These are phyloP conservation scores for Circinella minor DNA, from an alignment of 371 early-diverging fungal genomes.

Conservation along the genomic window DNA sequence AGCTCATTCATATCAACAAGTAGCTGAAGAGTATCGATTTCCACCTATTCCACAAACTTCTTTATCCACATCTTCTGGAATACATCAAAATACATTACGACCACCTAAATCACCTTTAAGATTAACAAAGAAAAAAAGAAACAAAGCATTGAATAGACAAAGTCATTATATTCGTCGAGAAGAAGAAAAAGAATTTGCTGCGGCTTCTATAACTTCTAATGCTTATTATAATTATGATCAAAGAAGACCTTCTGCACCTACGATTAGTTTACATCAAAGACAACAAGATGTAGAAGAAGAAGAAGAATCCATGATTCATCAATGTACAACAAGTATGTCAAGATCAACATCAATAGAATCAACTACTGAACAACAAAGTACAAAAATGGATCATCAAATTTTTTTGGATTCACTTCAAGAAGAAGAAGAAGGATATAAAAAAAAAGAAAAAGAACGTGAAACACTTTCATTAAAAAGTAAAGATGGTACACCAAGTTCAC, in stretches of 20 bases:
- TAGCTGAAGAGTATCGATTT: slow-evolving; percentile 1
- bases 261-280: slow-evolving; percentile 14
- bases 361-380: background rate
- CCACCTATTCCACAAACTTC: slow-evolving; percentile 3
- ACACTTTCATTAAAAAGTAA: slow-evolving; percentile 57
- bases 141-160: slow-evolving; percentile 5
- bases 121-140: slow-evolving; percentile 2
- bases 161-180: slow-evolving; percentile 6
- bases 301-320: background rate
- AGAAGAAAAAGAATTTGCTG: background rate
- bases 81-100: slow-evolving; percentile 16
- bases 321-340: slow-evolving; percentile 11
- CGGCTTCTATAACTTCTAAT: background rate
- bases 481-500: slow-evolving; percentile 50
- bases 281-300: slow-evolving; percentile 2
- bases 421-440: background rate
- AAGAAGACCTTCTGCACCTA: slow-evolving; percentile 26
- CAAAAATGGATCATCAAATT: background rate
- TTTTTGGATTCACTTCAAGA: slow-evolving; percentile 2
- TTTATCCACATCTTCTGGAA: background rate
- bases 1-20: slow-evolving; percentile 2
- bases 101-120: slow-evolving; percentile 47
- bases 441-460: slow-evolving; percentile 31
- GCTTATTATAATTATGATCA: slow-evolving; percentile 15
- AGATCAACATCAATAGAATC: slow-evolving; percentile 15